Base-by-base conservation (phyloP, 352 stramenopile species). In the Phytophthora palmivora region DNA sequence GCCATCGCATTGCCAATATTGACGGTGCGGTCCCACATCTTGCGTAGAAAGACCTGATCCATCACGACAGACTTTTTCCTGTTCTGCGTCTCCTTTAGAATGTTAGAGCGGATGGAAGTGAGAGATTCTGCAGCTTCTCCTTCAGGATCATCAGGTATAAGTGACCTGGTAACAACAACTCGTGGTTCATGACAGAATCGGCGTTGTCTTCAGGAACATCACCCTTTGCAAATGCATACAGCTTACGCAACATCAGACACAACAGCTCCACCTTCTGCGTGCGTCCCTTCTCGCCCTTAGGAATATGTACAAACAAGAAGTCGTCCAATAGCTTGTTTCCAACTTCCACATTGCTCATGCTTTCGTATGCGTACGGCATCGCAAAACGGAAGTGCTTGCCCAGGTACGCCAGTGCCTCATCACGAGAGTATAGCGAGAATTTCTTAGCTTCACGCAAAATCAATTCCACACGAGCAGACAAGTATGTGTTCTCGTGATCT, bases 111-210 rank as follows among this genome's bases (percentile, higher is more conserved):
- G 53, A 83, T 91, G 4, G 74, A 57, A 22, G 62, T 71, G 14
- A 99, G 74, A 52, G 90, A 94, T 63, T 99, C 53, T 98, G 88
- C 28, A 99, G 88, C 68, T 99, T 99, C 78, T 99, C 98, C 76
- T 99, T 99, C 15, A 99, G 67, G 63, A 99, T 98, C 66, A 97
- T 96, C 26, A 93, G 57, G 67, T 97, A 96, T 21, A 99, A 66
- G 70, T 99, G 97, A 11, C 97, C 97, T 14, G 97, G 97, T 12
- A 99, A 76, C 32, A 99, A 63, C 26, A 99, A 72, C 55, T 98
- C 93, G 76, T 99, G 98, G 79, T 99, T 99, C 83, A 98, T 98
- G 37, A 99, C 84, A 5, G 93, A 97, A 82, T 99, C 98, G 10
- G 97, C 87, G 69, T 99, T 99, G 76, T 99, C 98, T 53, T 98